Conservation (phyloP, 352 stramenopile genomes). For the Globisporangium viniferum region DNA sequence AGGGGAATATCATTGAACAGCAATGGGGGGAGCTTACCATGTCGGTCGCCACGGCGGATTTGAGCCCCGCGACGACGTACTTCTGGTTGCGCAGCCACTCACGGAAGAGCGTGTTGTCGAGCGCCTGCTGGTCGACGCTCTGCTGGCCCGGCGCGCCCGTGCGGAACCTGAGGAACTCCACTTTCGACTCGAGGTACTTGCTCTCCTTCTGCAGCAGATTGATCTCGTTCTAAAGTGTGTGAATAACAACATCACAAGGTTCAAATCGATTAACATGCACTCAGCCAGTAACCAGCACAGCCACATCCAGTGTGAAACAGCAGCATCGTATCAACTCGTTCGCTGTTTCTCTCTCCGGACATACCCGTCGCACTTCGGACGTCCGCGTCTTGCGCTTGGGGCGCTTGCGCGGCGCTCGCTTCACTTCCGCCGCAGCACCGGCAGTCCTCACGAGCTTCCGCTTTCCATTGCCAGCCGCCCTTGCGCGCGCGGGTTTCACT, state of each 20-base stretch:
- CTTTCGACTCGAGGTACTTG: not conserved
- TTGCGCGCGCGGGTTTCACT: too few species aligned
- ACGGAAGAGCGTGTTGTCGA: not conserved
- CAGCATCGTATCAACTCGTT: too few species aligned
- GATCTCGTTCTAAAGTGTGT: not conserved
- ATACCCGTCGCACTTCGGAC: not conserved
- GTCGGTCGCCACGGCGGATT: conserved; percentile 1
- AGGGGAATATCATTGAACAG: too few species aligned
- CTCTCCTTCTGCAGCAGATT: not conserved
- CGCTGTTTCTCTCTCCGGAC: too few species aligned
- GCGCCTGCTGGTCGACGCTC: not conserved
- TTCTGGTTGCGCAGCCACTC: conserved; percentile 7
- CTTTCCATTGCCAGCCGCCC: too few species aligned
- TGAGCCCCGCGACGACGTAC: not conserved
- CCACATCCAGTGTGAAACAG: too few species aligned
- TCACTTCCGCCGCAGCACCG: too few species aligned
- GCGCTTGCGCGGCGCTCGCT: too few species aligned
- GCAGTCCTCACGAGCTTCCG: too few species aligned
- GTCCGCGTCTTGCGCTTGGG: not conserved
- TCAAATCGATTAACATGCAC: too few species aligned
- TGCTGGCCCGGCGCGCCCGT: not conserved
- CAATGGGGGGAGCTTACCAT: not conserved
- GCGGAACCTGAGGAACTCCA: conserved; percentile 1
- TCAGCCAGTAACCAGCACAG: not conserved
- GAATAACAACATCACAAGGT: too few species aligned